A percentile compares a stretch with the other conserved stretches of the same genome.
Evolutionary conservation across 164 flowering plant species (phyloP).

Genomic region (Vitis rotundifolia): DNA sequence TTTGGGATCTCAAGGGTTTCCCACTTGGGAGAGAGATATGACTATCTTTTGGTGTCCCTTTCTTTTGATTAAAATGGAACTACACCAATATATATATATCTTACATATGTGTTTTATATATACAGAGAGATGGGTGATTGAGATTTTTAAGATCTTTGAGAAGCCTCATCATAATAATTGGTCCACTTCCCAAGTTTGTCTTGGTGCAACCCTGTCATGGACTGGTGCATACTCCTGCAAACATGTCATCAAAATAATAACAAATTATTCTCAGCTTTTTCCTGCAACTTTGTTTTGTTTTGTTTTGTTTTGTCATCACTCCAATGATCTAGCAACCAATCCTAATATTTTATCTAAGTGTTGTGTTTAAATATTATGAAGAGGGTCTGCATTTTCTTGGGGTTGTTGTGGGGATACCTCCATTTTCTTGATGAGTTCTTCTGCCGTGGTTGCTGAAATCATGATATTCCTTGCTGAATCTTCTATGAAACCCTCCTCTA

Average conservation of each 20-base stretch:
- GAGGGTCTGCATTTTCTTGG: neutral
- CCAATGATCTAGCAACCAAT: conserved; percentile 28
- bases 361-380: neutral
- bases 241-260: conserved; percentile 8
- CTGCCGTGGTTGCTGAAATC: conserved; percentile 49
- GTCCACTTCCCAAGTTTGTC: conserved; percentile 56
- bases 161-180: conserved; percentile 34
- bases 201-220: conserved; percentile 55
- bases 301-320: conserved; percentile 4
- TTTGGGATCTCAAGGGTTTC: conserved; percentile 14
- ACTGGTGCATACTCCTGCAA: conserved; percentile 55
- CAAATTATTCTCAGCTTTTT: conserved; percentile 10
- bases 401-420: conserved; percentile 37
- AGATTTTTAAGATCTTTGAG: conserved; percentile 19
- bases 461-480: conserved; percentile 51
- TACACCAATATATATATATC: neutral
- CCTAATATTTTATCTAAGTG: neutral
- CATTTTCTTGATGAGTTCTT: conserved; percentile 53
- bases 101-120: neutral
- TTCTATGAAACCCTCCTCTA: conserved; percentile 73
- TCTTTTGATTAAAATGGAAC: conserved; percentile 4
- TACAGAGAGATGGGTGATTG: neutral
- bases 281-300: conserved; percentile 7
- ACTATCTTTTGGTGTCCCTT: neutral
- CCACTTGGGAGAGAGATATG: conserved; percentile 7